Percentiles rank a stretch among this genome's conserved stretches.
Evolutionary conservation across 1,284 basidiomycete genomes (phyloP).

Genomic region (Rhodotorula sp.): DNA sequence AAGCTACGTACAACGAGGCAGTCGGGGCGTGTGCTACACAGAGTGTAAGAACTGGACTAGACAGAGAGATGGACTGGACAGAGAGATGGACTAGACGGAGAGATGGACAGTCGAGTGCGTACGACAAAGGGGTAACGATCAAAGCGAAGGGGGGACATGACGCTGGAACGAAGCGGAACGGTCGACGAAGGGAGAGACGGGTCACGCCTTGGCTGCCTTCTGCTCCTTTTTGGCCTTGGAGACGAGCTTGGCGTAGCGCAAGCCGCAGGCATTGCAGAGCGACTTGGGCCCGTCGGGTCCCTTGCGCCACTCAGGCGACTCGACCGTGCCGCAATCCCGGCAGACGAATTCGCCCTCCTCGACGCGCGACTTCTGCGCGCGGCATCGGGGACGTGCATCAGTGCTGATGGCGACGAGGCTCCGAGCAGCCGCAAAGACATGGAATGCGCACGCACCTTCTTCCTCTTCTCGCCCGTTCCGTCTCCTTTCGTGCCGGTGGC

Average conservation of each 20-base stretch:
- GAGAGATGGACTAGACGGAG: too few species aligned
- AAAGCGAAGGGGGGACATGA: background rate
- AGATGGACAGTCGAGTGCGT: too few species aligned
- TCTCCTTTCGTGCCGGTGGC: slow-evolving; percentile 32
- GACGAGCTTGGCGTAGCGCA: slow-evolving; percentile 70
- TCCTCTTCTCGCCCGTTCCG: slow-evolving; percentile 41
- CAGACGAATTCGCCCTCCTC: slow-evolving; percentile 62
- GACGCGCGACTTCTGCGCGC: slow-evolving; percentile 63
- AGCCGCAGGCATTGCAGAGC: slow-evolving; percentile 49
- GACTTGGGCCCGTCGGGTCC: slow-evolving; percentile 41
- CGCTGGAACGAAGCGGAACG: background rate
- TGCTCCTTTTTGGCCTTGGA: slow-evolving; percentile 39
- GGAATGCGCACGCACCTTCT: slow-evolving; percentile 29
- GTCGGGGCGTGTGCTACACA: too few species aligned
- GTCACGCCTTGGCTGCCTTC: slow-evolving; percentile 3
- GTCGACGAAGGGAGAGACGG: too few species aligned
- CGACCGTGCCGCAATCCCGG: slow-evolving; percentile 40
- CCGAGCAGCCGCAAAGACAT: too few species aligned
- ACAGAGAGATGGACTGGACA: too few species aligned
- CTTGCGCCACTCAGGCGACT: slow-evolving; percentile 47
- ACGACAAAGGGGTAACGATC: background rate
- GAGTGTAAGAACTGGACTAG: too few species aligned
- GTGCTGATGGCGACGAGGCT: slow-evolving; percentile 52
- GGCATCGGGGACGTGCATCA: slow-evolving; percentile 48
- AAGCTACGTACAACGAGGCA: too few species aligned